These are phyloP conservation scores for Myochromella boudieri DNA, from an alignment of 768 basidiomycete species.

Conservation along the genomic window DNA sequence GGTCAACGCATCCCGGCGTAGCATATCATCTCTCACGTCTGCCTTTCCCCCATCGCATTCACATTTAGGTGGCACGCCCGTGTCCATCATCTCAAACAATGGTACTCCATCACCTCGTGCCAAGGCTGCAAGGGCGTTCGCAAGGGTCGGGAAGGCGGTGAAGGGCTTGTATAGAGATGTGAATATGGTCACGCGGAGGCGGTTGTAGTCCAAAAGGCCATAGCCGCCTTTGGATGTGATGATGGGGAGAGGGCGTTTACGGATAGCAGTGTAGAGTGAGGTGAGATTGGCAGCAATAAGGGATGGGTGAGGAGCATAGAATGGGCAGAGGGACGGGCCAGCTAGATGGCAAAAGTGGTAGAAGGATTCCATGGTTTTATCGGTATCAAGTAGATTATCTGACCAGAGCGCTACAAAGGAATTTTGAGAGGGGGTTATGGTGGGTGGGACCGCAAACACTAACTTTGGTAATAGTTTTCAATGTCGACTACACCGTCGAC, in stretches of 20 bases:
- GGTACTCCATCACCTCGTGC: slow-evolving; percentile 28
- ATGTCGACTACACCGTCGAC: slow-evolving; percentile 42
- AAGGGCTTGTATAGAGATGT: slow-evolving; percentile 34
- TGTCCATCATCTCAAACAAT: slow-evolving; percentile 21
- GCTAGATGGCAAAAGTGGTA: slow-evolving; percentile 35
- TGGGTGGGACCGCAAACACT: slow-evolving; percentile 1
- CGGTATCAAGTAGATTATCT: slow-evolving; percentile 35
- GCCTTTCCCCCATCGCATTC: slow-evolving; percentile 20
- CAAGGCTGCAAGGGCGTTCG: slow-evolving; percentile 34
- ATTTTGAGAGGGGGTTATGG: background rate
- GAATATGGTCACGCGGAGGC: slow-evolving; percentile 31
- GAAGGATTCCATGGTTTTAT: slow-evolving; percentile 34
- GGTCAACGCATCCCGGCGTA: background rate
- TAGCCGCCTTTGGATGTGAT: slow-evolving; percentile 25
- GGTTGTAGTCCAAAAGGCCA: slow-evolving; percentile 36
- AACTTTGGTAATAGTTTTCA: slow-evolving; percentile 39
- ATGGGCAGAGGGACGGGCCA: slow-evolving; percentile 34
- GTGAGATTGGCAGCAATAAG: slow-evolving; percentile 36
- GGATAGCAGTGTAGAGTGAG: slow-evolving; percentile 29
- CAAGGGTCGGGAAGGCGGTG: slow-evolving; percentile 29
- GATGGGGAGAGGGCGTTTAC: slow-evolving; percentile 33
- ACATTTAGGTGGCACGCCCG: slow-evolving; percentile 29
- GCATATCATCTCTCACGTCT: background rate
- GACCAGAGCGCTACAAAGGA: slow-evolving; percentile 29
- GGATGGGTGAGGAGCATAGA: slow-evolving; percentile 35